A percentile compares a stretch with the other conserved stretches of the same genome.
Conservation (phyloP, 306 rosid species). For the Cicer yamashitae region DNA sequence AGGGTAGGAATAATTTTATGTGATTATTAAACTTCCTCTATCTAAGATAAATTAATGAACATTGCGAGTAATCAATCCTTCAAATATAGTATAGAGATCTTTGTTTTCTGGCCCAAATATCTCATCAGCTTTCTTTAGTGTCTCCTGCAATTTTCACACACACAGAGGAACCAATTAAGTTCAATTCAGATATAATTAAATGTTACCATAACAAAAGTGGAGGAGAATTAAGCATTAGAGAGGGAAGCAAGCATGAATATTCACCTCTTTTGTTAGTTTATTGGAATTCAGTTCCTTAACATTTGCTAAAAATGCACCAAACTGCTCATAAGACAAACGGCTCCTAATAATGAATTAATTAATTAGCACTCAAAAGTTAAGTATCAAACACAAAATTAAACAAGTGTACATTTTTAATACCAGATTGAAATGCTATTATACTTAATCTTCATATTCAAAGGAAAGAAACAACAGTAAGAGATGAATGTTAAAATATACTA, state of each 20-base stretch:
- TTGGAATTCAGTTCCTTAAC: slow-evolving; percentile 94
- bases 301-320: slow-evolving; percentile 90
- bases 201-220: not conserved
- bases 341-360: slow-evolving; percentile 57
- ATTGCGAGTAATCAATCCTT: slow-evolving; percentile 86
- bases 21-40: not conserved
- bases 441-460: slow-evolving; percentile 18
- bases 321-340: slow-evolving; percentile 93
- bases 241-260: not conserved
- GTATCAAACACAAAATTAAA: slow-evolving; percentile 1
- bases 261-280: slow-evolving; percentile 89
- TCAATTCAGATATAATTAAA: not conserved
- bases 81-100: slow-evolving; percentile 80
- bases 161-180: not conserved
- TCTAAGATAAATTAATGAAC: slow-evolving; percentile 52
- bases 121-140: slow-evolving; percentile 87
- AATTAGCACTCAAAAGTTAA: not conserved
- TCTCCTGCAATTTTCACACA: slow-evolving; percentile 65
- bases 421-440: slow-evolving; percentile 15
- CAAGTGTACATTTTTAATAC: not conserved
- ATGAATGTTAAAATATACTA: not conserved
- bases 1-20: slow-evolving; percentile 21
- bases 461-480: not conserved
- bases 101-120: slow-evolving; percentile 90
- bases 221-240: not conserved